Percentiles rank a stretch among this genome's conserved stretches.
Conservation (phyloP, 208 protist species). For the Crithidia expoeki region DNA sequence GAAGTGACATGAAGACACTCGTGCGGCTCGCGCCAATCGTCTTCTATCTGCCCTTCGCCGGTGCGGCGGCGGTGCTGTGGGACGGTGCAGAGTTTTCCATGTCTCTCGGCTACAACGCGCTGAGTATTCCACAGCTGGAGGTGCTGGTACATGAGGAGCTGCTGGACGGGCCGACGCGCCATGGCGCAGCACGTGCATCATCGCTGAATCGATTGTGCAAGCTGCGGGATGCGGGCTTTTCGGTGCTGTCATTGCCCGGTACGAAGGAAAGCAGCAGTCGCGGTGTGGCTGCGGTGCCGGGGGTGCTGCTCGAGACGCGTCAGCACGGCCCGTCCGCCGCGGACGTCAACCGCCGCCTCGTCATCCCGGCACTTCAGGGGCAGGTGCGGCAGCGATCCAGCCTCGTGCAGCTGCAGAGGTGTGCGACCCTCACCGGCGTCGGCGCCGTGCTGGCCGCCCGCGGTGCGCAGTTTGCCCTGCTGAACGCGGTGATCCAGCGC, state of each 20-base stretch:
- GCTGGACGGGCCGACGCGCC: not conserved
- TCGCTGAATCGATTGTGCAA: not conserved
- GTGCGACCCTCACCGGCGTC: constrained; percentile 21
- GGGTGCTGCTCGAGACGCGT: constrained; percentile 22
- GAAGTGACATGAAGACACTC: constrained; percentile 32
- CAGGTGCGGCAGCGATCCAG: constrained; percentile 12
- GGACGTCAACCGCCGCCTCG: constrained; percentile 16
- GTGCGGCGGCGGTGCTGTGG: constrained; percentile 49
- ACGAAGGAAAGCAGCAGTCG: constrained; percentile 5
- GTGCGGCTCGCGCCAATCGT: constrained; percentile 44
- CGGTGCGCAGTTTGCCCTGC: constrained; percentile 20
- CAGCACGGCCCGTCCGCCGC: constrained; percentile 17
- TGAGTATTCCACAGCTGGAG: constrained; percentile 27
- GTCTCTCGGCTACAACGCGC: constrained; percentile 27
- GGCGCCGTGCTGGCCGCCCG: constrained; percentile 10
- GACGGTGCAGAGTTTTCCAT: constrained; percentile 33
- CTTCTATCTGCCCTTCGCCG: constrained; percentile 40
- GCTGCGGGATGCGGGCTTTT: constrained; percentile 24
- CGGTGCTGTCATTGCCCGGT: constrained; percentile 22
- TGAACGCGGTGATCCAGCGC: constrained; percentile 28
- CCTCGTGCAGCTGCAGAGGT: constrained; percentile 21
- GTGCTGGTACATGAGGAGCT: constrained; percentile 33
- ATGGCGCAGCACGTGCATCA: constrained; percentile 2
- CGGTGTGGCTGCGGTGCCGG: constrained; percentile 1
- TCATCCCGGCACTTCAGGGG: constrained; percentile 20